Base-by-base conservation (phyloP, 805 yeast species). In the Starmera pachycereana region DNA sequence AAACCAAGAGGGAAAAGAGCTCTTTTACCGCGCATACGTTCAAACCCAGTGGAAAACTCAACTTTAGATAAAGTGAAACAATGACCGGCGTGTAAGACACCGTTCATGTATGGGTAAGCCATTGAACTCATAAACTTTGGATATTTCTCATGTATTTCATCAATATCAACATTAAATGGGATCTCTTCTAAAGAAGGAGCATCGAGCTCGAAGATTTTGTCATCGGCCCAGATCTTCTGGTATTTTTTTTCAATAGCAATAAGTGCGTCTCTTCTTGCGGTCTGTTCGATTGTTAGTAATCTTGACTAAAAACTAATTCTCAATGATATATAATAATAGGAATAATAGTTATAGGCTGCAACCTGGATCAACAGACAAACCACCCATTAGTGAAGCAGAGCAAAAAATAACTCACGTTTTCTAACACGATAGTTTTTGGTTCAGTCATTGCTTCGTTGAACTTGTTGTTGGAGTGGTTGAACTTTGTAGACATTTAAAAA, bases 41-140 rank as follows among this genome's bases (percentile, higher is more conserved):
- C 96, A 58, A 82, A 92, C 40, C 97, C 97, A 41, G 84, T 71
- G 36, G 89, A 80, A 59, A 81, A 92, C 62, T 92, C 98, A 39
- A 78, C 90, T 66, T 92, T 92, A 39, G 97, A 86, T 47, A 90
- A 70, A 31, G 97, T 92, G 69, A 90, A 92, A 51, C 88, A 78
- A 63, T 92, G 99, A 44, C 99, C 99, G 37, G 96, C 97, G 53
- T 92, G 99, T 49, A 92, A 71, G 38, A 85, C 92, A 69, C 99
- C 99, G 63, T 92, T 92, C 97, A 90, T 90, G 65, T 92, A 92
- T 35, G 99, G 99, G 58, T 87, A 92, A 10, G 98, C 97, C 96
- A 92, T 89, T 37, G 95, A 81, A 19, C 86, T 74, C 69, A 87
- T 81, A 66, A 72, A 83, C 62, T 92, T 92, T 42, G 97, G 97